phyloP scores from a whole-genome alignment of 169 alveolate species.

The Miamiensis avidus region DNA sequence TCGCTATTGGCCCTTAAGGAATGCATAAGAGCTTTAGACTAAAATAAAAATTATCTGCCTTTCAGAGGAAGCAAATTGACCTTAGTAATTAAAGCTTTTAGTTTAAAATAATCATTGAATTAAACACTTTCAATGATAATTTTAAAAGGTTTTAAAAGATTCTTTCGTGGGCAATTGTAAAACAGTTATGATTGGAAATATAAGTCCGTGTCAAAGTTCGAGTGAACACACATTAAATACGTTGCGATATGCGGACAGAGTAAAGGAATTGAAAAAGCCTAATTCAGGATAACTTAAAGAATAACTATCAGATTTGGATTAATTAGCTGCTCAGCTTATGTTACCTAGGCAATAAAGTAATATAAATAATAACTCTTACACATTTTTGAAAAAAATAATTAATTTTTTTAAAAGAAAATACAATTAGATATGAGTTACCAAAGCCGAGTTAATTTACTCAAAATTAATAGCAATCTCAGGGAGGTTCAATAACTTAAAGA shows the following conservation, averaged over 20 bases:
- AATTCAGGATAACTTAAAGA: slow-evolving; percentile 43
- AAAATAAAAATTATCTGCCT: slow-evolving; percentile 97
- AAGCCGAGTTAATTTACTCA: neutral
- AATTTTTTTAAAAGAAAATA: neutral
- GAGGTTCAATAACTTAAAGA: neutral
- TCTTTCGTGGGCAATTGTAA: slow-evolving; percentile 96
- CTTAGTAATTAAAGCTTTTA: slow-evolving; percentile 27
- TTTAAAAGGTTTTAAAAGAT: slow-evolving; percentile 89
- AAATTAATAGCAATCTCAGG: neutral
- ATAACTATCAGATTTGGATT: slow-evolving; percentile 31
- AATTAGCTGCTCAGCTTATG: slow-evolving; percentile 50
- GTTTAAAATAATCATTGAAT: too few relatives aligned
- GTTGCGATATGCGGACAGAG: slow-evolving; percentile 96
- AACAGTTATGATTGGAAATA: slow-evolving; percentile 98
- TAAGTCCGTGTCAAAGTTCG: slow-evolving; percentile 95
- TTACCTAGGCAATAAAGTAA: slow-evolving; percentile 46
- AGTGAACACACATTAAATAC: slow-evolving; percentile 99
- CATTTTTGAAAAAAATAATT: too few relatives aligned
- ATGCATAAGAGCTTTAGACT: slow-evolving; percentile 99
- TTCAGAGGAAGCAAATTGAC: slow-evolving; percentile 98
- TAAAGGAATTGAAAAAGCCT: slow-evolving; percentile 90
- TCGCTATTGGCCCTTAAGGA: slow-evolving; percentile 98
- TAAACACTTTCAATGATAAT: neutral
- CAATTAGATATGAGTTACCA: neutral
- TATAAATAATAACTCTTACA: neutral